phyloP scores from a whole-genome alignment of 2,329 filamentous ascomycete species.

The Parafenestella ontariensis region DNA sequence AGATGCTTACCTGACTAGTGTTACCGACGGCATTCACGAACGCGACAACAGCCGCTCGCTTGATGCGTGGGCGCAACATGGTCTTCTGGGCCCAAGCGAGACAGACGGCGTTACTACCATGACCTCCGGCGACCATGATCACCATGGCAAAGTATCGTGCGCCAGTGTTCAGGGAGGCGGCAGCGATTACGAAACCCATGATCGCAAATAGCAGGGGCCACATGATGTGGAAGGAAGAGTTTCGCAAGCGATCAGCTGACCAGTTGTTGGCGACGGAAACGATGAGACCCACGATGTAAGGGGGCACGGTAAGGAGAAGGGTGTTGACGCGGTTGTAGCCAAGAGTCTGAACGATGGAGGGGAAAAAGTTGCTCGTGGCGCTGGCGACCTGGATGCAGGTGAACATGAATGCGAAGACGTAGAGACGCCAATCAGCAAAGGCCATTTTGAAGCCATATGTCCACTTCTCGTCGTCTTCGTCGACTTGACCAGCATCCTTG shows the following conservation, averaged over 20 bases:
- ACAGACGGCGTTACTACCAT: conserved; percentile 45
- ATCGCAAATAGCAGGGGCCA: conserved; percentile 12
- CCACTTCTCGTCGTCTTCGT: too few relatives aligned
- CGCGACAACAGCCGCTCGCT: too few relatives aligned
- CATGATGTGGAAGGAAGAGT: conserved; percentile 20
- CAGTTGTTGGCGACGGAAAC: conserved; percentile 18
- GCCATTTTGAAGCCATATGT: too few relatives aligned
- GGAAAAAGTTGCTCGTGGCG: too few relatives aligned
- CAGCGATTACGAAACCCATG: conserved; percentile 23
- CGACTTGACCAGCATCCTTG: too few relatives aligned
- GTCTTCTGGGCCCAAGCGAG: conserved; percentile 47
- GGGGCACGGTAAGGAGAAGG: conserved; percentile 16
- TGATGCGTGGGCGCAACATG: too few relatives aligned
- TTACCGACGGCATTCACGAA: background rate
- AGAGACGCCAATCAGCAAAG: too few relatives aligned
- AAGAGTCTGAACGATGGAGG: background rate
- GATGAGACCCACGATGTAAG: conserved; percentile 16
- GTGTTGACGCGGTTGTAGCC: conserved; percentile 12
- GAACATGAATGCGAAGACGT: too few relatives aligned
- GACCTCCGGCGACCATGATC: conserved; percentile 43
- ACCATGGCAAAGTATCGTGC: conserved; percentile 35
- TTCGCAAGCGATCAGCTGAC: conserved; percentile 13
- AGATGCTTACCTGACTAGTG: too few relatives aligned
- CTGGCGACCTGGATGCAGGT: too few relatives aligned
- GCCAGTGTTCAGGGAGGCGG: conserved; percentile 16